phyloP scores from a whole-genome alignment of 225 moss, liverwort and hornwort species.

The Rhytidiadelphus loreus region DNA sequence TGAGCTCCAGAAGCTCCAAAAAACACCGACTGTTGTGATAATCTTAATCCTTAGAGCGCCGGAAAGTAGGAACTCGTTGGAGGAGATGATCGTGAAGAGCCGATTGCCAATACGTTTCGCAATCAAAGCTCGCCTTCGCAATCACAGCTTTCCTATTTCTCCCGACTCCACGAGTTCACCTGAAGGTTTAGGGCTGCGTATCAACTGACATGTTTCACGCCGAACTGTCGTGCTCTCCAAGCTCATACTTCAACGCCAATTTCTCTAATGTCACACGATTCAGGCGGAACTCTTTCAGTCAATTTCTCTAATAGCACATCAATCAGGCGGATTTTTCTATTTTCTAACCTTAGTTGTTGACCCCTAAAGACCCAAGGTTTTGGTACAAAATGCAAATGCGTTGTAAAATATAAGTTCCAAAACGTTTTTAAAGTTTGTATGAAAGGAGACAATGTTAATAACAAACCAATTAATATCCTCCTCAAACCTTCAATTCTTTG shows the following conservation, averaged over 20 bases:
- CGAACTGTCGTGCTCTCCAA: background rate
- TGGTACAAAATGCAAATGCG: background rate
- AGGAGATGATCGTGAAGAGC: background rate
- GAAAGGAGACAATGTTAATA: accelerated
- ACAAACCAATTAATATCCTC: accelerated
- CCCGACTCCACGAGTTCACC: background rate
- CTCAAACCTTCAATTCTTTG: background rate
- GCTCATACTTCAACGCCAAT: background rate
- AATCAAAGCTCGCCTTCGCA: background rate
- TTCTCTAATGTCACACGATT: background rate
- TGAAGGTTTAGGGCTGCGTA: background rate
- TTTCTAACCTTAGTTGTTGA: background rate
- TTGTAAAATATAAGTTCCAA: background rate
- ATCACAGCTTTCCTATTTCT: background rate
- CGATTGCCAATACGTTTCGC: background rate
- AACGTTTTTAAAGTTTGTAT: accelerated
- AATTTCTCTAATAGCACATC: background rate
- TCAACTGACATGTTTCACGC: background rate
- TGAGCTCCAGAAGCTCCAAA: background rate
- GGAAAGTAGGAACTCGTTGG: background rate
- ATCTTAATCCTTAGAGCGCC: background rate
- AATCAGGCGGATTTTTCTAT: background rate
- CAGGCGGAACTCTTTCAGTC: background rate
- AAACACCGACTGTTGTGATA: background rate
- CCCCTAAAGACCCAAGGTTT: too few species aligned